These are phyloP conservation scores for Hyaloperonospora brassicae DNA, from an alignment of 352 stramenopile genomes.

Conservation along the genomic window DNA sequence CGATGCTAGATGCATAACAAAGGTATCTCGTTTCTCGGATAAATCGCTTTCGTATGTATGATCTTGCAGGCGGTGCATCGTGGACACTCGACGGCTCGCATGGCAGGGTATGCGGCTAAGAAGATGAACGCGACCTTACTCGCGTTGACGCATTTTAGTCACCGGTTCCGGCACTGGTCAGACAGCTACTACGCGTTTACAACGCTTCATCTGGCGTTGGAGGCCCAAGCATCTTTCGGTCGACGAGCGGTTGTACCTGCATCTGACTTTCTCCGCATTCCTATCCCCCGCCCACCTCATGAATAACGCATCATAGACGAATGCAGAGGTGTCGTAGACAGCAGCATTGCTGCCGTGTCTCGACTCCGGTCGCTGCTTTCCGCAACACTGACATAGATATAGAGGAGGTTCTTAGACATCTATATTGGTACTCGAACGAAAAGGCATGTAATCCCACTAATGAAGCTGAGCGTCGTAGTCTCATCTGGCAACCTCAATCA, in stretches of 20 bases:
- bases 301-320: constrained; percentile 24
- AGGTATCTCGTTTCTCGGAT: background rate
- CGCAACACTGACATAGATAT: no score
- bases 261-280: constrained; percentile 75
- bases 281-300: constrained; percentile 47
- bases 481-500: constrained; percentile 69
- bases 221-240: constrained; percentile 62
- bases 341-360: background rate
- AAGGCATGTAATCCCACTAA: no score
- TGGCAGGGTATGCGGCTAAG: constrained; percentile 67
- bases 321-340: constrained; percentile 6
- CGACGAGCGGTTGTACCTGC: constrained; percentile 56
- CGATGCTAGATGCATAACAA: background rate
- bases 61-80: constrained; percentile 43
- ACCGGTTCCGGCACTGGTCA: constrained; percentile 71
- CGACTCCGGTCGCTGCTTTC: no score
- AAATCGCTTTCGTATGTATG: background rate
- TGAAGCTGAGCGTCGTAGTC: constrained; percentile 24
- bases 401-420: no score
- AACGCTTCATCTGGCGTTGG: constrained; percentile 60
- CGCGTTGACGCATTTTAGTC: constrained; percentile 80
- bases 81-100: constrained; percentile 71
- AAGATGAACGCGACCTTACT: constrained; percentile 73
- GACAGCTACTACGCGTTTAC: constrained; percentile 28
- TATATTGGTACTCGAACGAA: no score